Evolutionary conservation across 495 filamentous ascomycete species (phyloP).

Genomic region (Tuber melanosporum): DNA sequence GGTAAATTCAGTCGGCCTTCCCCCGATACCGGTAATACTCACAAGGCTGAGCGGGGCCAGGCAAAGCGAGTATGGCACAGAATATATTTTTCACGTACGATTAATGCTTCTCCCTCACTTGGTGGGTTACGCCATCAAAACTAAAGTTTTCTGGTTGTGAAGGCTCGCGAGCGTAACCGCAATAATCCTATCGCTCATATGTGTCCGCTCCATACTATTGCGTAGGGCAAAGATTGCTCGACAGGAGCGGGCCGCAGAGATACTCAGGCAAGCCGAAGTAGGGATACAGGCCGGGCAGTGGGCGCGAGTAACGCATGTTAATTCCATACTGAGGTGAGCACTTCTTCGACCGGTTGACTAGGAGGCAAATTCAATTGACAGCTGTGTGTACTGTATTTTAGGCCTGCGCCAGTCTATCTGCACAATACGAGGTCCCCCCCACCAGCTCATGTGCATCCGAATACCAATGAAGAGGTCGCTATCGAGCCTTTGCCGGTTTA

Average conservation of each 20-base stretch:
- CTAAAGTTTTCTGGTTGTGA: background rate
- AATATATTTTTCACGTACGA: slow-evolving; percentile 27
- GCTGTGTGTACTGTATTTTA: background rate
- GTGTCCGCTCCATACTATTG: slow-evolving; percentile 27
- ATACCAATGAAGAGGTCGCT: slow-evolving; percentile 8
- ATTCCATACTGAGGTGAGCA: background rate
- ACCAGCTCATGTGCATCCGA: slow-evolving; percentile 3
- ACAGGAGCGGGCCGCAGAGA: background rate
- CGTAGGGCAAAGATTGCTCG: slow-evolving; percentile 18
- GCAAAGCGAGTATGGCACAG: slow-evolving; percentile 10
- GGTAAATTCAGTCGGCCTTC: background rate
- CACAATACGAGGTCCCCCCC: slow-evolving; percentile 11
- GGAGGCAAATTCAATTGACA: slow-evolving; percentile 2
- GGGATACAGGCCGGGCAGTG: background rate
- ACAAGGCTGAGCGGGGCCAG: background rate
- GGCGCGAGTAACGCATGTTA: background rate
- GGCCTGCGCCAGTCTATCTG: slow-evolving; percentile 16
- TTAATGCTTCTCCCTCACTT: background rate
- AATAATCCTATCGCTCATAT: slow-evolving; percentile 25
- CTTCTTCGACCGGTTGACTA: background rate
- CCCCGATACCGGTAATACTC: slow-evolving; percentile 7
- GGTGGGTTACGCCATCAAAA: background rate
- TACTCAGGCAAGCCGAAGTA: background rate
- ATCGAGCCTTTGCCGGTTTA: slow-evolving; percentile 32
- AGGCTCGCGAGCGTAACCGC: slow-evolving; percentile 29